Base-by-base conservation (phyloP, 2,329 filamentous ascomycete genomes). In the Dactylonectria estremocensis region DNA sequence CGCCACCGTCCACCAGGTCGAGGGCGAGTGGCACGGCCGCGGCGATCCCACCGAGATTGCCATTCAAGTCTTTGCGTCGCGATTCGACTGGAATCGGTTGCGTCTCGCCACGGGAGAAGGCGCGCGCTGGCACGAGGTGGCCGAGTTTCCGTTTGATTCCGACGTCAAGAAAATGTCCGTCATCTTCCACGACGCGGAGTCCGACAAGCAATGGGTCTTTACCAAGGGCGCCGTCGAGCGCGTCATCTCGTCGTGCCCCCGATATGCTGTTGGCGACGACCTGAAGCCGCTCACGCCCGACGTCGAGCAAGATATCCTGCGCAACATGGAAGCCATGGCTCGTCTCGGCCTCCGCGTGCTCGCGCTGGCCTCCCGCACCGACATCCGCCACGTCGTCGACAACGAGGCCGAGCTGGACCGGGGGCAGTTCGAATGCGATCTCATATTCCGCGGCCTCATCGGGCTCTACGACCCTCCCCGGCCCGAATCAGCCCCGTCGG, bases 131-230 rank as follows among this genome's bases (percentile, higher is more conserved):
- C 82, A 81, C 20, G 84, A 91, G 71, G 80, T 90, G 24, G 88
- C 89, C 1, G 92, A 94, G 73, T 93, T 92, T 66, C 92, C 91
- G 0, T 94, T 94, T 69, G 92, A 94, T 75, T 93, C 91, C 0
- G 89, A 89, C 64, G 87, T 93, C 69, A 94, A 94, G 83, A 92
- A 91, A 74, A 94, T 94, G 92, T 92, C 91, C 0, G 91, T 93
- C 43, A 89, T 93, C 60, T 92, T 91, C 77, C 75, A 85, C 49
- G 78, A 86, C 22, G 73, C 72, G 14, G 76, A 80, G 8, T 77
- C 76, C 1, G 77, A 80, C 24, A 79, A 83, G 61, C 83, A 83
- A 70, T 84, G 80, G 78, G 81, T 89, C 53, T 90, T 90, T 72
- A 90, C 89, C 64, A 91, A 91, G 76, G 90, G 90, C 56, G 92